Evolutionary conservation across 164 flowering plant genomes (phyloP).

Genomic region (Magnolia sinica): DNA sequence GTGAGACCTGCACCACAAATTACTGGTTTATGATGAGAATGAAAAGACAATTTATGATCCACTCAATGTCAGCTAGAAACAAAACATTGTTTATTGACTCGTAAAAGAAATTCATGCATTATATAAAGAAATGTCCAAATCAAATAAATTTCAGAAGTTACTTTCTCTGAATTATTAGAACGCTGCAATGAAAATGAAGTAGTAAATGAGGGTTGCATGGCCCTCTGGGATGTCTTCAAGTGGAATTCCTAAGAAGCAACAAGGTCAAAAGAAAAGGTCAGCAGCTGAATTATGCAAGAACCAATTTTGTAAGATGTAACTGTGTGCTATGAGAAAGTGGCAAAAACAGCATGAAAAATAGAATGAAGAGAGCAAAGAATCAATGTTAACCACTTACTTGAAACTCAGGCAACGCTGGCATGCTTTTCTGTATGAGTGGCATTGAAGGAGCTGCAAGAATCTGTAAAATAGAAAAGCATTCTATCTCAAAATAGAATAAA

Average conservation of each 20-base stretch:
- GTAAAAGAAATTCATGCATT: not conserved
- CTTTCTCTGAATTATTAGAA: slow-evolving; percentile 39
- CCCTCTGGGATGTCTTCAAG: slow-evolving; percentile 69
- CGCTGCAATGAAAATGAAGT: slow-evolving; percentile 31
- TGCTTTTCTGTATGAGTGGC: slow-evolving; percentile 55
- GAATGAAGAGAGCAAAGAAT: slow-evolving; percentile 3
- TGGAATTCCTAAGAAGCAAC: slow-evolving; percentile 55
- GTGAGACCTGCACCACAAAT: slow-evolving; percentile 32
- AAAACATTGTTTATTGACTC: not conserved
- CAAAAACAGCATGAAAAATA: not conserved
- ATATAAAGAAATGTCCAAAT: not conserved
- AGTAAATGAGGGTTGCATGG: slow-evolving; percentile 46
- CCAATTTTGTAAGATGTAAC: not conserved
- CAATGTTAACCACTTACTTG: slow-evolving; percentile 42
- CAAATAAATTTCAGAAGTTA: slow-evolving; percentile 11
- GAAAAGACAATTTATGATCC: not conserved
- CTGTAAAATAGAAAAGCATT: slow-evolving; percentile 23
- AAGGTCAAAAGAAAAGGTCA: slow-evolving; percentile 11
- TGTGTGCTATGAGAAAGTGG: not conserved
- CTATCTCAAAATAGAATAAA: not conserved
- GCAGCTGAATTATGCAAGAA: not conserved
- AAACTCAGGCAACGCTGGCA: slow-evolving; percentile 62
- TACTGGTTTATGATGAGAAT: not conserved
- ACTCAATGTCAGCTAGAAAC: not conserved
- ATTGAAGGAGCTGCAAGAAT: slow-evolving; percentile 72